phyloP scores from a whole-genome alignment of 108 stramenopile genomes.

The Pseudonitzschia pungens region DNA sequence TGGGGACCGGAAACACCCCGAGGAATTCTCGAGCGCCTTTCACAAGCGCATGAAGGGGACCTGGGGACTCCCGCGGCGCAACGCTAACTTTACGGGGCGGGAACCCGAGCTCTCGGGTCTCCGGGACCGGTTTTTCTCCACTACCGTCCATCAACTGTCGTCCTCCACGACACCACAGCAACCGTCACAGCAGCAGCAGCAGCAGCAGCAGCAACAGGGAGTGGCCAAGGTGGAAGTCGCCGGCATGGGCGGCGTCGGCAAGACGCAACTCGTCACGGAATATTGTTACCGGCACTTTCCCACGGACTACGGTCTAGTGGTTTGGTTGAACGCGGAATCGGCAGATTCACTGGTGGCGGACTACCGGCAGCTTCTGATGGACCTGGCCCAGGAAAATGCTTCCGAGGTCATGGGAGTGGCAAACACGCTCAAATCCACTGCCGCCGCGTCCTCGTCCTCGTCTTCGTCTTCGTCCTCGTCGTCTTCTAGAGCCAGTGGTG shows the following conservation, averaged over 20 bases:
- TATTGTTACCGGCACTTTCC: conserved; percentile 69
- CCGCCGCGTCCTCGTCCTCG: background rate
- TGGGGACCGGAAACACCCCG: conserved; percentile 60
- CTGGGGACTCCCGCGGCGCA: conserved; percentile 58
- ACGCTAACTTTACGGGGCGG: conserved; percentile 57
- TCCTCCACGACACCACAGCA: background rate
- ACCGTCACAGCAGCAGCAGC: background rate
- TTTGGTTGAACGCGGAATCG: conserved; percentile 67
- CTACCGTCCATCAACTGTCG: background rate
- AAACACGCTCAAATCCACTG: background rate
- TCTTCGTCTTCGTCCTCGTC: background rate
- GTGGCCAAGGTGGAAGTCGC: conserved; percentile 51
- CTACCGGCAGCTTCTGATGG: conserved; percentile 58
- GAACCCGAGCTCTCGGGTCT: conserved; percentile 46
- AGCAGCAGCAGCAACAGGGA: conserved; percentile 33
- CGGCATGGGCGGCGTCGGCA: conserved; percentile 58
- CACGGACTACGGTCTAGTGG: conserved; percentile 52
- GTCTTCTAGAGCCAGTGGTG: background rate
- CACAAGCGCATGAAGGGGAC: conserved; percentile 39
- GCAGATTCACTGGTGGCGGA: conserved; percentile 53
- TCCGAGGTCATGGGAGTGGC: conserved; percentile 6
- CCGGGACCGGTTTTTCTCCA: conserved; percentile 21
- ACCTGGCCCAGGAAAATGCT: conserved; percentile 44
- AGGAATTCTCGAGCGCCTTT: conserved; percentile 70
- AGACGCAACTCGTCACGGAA: conserved; percentile 30